phyloP scores from a whole-genome alignment of 495 filamentous ascomycete genomes.

The Penicillium salamii region DNA sequence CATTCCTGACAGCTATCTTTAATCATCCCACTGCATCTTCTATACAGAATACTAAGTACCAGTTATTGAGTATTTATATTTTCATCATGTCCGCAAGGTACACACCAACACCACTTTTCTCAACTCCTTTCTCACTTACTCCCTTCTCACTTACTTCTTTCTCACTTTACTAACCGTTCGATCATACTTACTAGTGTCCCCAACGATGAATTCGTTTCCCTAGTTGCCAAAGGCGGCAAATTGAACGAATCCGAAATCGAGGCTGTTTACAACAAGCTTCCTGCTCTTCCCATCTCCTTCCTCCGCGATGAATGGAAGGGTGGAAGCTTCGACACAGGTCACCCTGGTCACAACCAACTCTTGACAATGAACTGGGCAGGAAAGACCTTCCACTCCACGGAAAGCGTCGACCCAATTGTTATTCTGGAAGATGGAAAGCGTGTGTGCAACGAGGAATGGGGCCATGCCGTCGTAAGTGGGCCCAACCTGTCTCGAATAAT shows the following conservation, averaged over 20 bases:
- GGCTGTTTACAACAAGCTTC: constrained; percentile 1
- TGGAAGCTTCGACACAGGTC: constrained; percentile 17
- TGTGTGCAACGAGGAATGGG: constrained; percentile 1
- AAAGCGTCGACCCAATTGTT: constrained; percentile 23
- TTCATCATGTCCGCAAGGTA: not conserved
- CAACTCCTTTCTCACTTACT: not conserved
- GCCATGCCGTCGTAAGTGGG: constrained; percentile 9
- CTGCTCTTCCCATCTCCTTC: not conserved
- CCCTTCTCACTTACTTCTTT: not conserved
- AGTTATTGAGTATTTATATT: no score
- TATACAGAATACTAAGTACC: no score
- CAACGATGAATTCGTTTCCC: not conserved
- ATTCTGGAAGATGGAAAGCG: constrained; percentile 12
- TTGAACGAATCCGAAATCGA: not conserved
- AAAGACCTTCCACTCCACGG: constrained; percentile 13
- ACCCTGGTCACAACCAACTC: constrained; percentile 5
- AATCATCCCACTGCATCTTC: no score
- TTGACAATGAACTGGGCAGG: constrained; percentile 15
- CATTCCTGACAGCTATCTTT: no score
- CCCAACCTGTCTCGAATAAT: not conserved
- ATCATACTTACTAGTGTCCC: not conserved
- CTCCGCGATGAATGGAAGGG: constrained; percentile 20
- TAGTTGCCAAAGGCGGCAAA: not conserved
- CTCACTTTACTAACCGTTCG: not conserved
- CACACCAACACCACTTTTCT: not conserved